A percentile compares a stretch with the other conserved stretches of the same genome.
Evolutionary conservation across 177 flowering plant species (phyloP).

Genomic region (Vitis hybrid): DNA sequence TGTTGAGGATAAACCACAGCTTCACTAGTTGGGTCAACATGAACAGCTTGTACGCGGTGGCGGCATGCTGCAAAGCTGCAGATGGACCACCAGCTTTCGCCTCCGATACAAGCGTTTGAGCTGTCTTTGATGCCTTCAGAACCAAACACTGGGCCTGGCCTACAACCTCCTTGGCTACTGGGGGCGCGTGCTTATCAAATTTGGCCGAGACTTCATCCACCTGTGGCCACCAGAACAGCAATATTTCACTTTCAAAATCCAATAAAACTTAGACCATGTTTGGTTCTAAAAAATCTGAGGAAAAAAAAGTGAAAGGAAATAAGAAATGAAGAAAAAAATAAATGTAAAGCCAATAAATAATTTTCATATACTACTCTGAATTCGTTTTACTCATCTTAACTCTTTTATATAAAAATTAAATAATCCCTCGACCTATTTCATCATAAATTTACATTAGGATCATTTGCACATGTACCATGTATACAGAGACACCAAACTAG

Average conservation of each 20-base stretch:
- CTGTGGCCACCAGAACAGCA: slow-evolving; percentile 26
- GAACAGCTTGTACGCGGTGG: slow-evolving; percentile 30
- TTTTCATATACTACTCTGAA: no score
- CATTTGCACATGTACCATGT: no score
- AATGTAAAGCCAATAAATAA: no score
- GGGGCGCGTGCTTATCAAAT: slow-evolving; percentile 51
- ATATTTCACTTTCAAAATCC: neutral
- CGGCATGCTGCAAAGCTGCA: slow-evolving; percentile 35
- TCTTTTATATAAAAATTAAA: no score
- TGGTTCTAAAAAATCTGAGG: no score
- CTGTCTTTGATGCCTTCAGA: slow-evolving; percentile 30
- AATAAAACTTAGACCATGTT: no score
- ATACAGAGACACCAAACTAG: no score
- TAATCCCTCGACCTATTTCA: no score
- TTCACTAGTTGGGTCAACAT: slow-evolving; percentile 22
- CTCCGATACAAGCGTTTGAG: slow-evolving; percentile 26
- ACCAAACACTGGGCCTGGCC: slow-evolving; percentile 20
- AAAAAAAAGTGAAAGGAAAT: no score
- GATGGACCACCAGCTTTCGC: slow-evolving; percentile 42
- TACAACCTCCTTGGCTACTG: slow-evolving; percentile 40
- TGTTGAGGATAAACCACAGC: slow-evolving; percentile 31
- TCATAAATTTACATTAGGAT: no score
- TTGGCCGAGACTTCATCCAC: slow-evolving; percentile 47
- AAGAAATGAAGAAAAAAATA: no score
- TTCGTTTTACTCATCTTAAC: no score